Evolutionary conservation across 768 basidiomycete genomes (phyloP).

Genomic region (Mycena olivaceomarginata): DNA sequence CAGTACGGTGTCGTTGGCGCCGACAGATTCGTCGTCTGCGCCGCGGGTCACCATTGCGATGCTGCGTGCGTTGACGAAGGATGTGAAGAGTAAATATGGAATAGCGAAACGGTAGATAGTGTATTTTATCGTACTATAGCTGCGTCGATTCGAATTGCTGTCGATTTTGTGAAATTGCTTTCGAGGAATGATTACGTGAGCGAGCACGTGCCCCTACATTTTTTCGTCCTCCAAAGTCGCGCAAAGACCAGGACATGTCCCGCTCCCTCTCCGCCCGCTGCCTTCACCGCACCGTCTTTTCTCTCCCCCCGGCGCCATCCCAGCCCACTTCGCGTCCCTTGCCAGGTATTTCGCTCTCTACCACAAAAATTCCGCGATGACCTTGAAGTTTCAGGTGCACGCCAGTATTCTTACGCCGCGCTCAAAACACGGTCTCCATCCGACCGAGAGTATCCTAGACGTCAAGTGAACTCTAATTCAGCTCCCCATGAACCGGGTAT

Average conservation of each 20-base stretch:
- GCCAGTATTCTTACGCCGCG: conserved; percentile 40
- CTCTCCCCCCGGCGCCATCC: conserved; percentile 27
- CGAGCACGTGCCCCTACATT: conserved; percentile 13
- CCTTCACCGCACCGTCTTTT: conserved; percentile 40
- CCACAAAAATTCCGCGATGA: background rate
- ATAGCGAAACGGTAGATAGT: conserved; percentile 20
- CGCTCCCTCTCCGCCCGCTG: conserved; percentile 45
- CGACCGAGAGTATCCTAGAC: conserved; percentile 22
- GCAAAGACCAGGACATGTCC: conserved; percentile 37
- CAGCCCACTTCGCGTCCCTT: conserved; percentile 7
- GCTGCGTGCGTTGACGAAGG: conserved; percentile 76
- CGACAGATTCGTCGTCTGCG: conserved; percentile 50
- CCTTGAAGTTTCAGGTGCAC: conserved; percentile 28
- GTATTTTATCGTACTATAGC: conserved; percentile 18
- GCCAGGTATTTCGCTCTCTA: conserved; percentile 24
- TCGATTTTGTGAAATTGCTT: background rate
- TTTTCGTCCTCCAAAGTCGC: conserved; percentile 22
- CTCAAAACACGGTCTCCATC: conserved; percentile 43
- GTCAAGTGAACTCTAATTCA: conserved; percentile 30
- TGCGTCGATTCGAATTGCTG: background rate
- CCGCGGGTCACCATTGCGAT: conserved; percentile 77
- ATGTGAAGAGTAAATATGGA: conserved; percentile 70
- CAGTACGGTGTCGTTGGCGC: conserved; percentile 62
- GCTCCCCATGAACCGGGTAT: conserved; percentile 34
- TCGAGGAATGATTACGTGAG: conserved; percentile 21